A percentile compares a stretch with the other conserved stretches of the same genome.
These are phyloP conservation scores for Trichoderma brevicompactum DNA, from an alignment of 2,329 filamentous ascomycete genomes.

Conservation along the genomic window DNA sequence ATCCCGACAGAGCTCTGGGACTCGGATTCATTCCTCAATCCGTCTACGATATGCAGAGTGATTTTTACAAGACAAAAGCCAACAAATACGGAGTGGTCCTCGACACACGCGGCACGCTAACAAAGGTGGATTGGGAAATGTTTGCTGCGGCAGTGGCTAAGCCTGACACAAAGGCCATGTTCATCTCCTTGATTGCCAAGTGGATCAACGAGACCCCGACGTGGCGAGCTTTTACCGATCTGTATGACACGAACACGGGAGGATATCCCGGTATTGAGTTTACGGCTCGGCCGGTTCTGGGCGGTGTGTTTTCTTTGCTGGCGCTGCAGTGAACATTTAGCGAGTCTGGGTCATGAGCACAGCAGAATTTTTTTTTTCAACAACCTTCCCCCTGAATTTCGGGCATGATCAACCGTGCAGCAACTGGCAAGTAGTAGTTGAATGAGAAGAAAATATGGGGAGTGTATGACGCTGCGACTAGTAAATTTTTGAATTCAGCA, in stretches of 20 bases:
- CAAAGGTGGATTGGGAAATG: constrained; percentile 87
- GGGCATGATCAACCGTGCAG: neutral
- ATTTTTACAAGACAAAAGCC: constrained; percentile 74
- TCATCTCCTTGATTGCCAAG: constrained; percentile 68
- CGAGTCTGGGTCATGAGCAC: constrained; percentile 12
- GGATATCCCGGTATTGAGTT: constrained; percentile 68
- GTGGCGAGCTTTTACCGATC: constrained; percentile 73
- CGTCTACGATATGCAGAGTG: constrained; percentile 77
- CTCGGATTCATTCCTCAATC: constrained; percentile 75
- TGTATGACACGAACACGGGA: constrained; percentile 74
- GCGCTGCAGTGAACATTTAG: constrained; percentile 52
- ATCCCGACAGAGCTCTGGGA: constrained; percentile 75
- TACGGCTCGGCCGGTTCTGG: constrained; percentile 77
- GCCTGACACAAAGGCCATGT: constrained; percentile 62
- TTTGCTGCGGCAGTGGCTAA: constrained; percentile 78
- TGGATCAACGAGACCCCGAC: constrained; percentile 78
- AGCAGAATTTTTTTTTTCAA: constrained; percentile 7
- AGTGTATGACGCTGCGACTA: neutral
- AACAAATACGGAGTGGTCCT: constrained; percentile 81
- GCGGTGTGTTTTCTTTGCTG: constrained; percentile 79
- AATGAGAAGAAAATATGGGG: neutral
- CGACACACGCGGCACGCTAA: constrained; percentile 79
- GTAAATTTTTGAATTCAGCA: too few relatives aligned
- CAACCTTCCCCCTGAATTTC: neutral
- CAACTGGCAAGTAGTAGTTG: neutral